phyloP scores from a whole-genome alignment of 2,329 filamentous ascomycete genomes.

The Cordyceps fumosorosea region DNA sequence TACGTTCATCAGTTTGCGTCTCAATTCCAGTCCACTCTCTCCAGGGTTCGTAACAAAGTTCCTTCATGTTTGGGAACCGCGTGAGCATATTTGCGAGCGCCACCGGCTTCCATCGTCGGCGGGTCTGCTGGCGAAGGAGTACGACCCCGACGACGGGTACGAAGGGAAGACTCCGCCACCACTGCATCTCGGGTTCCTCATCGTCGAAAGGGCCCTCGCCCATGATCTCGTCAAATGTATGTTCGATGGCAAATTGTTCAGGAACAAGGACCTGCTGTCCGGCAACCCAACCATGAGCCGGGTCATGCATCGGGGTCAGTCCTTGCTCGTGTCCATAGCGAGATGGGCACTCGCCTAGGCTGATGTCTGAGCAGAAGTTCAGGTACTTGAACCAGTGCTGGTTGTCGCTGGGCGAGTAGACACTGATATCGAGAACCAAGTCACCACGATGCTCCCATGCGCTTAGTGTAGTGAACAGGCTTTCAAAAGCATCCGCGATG shows the following conservation, averaged over 20 bases:
- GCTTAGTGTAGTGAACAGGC: conserved; percentile 26
- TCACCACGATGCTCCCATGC: conserved; percentile 25
- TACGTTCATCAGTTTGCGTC: conserved; percentile 22
- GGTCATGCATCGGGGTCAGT: conserved; percentile 20
- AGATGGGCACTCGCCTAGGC: conserved; percentile 11
- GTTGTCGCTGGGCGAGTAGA: conserved; percentile 31
- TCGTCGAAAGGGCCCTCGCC: conserved; percentile 22
- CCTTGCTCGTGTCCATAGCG: conserved; percentile 12
- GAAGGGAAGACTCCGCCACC: conserved; percentile 28
- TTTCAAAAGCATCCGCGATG: conserved; percentile 24
- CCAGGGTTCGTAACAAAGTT: conserved; percentile 34
- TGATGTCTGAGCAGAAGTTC: conserved; percentile 15
- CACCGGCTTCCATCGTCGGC: conserved; percentile 27
- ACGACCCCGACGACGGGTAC: conserved; percentile 27
- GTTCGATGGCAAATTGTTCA: conserved; percentile 13
- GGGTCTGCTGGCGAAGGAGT: conserved; percentile 32
- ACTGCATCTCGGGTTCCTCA: conserved; percentile 22
- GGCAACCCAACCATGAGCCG: conserved; percentile 24
- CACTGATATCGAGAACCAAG: conserved; percentile 31
- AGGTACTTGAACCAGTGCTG: conserved; percentile 31
- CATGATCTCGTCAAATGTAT: conserved; percentile 25
- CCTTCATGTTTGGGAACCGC: conserved; percentile 28
- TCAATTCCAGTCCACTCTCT: conserved; percentile 24
- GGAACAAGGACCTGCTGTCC: conserved; percentile 19
- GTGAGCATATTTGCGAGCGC: conserved; percentile 27